A percentile compares a stretch with the other conserved stretches of the same genome.
phyloP scores from a whole-genome alignment of 768 basidiomycete genomes.

The Asterophora parasitica region DNA sequence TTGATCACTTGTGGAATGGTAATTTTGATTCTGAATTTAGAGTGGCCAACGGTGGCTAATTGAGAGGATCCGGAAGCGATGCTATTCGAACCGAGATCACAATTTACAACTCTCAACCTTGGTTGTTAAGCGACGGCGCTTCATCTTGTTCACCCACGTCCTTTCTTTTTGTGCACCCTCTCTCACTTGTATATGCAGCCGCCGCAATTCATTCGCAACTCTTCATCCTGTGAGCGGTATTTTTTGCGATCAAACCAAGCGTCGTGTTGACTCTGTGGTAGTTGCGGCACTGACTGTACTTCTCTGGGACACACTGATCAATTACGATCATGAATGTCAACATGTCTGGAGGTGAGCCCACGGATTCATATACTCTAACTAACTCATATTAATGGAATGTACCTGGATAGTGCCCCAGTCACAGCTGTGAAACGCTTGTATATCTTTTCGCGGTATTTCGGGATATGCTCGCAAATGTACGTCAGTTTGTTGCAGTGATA shows the following conservation, averaged over 20 bases:
- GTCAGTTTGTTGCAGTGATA: not conserved
- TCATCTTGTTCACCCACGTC: not conserved
- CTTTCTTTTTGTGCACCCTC: not conserved
- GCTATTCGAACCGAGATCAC: no score
- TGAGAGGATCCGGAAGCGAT: no score
- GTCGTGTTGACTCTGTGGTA: not conserved
- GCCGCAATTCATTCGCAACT: constrained; percentile 8
- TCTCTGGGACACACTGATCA: constrained; percentile 9
- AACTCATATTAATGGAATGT: not conserved
- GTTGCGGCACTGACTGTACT: constrained; percentile 9
- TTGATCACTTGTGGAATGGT: no score
- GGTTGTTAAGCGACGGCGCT: no score
- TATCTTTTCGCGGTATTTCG: constrained; percentile 11
- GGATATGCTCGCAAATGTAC: constrained; percentile 6
- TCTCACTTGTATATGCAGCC: not conserved
- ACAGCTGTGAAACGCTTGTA: constrained; percentile 11
- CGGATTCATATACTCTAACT: not conserved
- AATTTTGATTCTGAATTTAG: no score
- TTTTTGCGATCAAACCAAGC: not conserved
- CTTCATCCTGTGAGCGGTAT: constrained; percentile 1
- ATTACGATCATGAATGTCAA: constrained; percentile 6
- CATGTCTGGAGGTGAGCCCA: constrained; percentile 12
- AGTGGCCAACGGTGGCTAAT: no score
- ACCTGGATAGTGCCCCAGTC: not conserved
- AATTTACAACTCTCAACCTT: no score